Conservation (phyloP, 2,329 filamentous ascomycete genomes). For the Zalaria sp. region DNA sequence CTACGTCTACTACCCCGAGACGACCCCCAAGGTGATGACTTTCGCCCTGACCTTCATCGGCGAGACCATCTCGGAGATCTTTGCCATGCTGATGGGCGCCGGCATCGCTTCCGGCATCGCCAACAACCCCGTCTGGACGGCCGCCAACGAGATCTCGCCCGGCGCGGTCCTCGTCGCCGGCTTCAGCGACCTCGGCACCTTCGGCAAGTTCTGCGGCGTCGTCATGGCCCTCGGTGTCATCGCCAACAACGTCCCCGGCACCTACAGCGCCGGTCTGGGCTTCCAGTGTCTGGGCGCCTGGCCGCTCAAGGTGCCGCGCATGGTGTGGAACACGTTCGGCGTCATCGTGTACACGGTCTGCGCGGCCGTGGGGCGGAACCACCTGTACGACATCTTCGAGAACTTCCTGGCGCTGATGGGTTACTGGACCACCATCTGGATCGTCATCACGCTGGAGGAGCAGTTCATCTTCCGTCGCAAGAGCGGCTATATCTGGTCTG, state of each 20-base stretch:
- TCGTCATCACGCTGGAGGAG: constrained; percentile 28
- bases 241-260: constrained; percentile 27
- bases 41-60: constrained; percentile 22
- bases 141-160: constrained; percentile 16
- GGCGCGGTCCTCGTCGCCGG: constrained; percentile 22
- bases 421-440: constrained; percentile 31
- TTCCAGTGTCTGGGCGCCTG: constrained; percentile 10
- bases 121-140: constrained; percentile 9
- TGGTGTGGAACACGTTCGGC: constrained; percentile 8
- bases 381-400: constrained; percentile 29
- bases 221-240: constrained; percentile 25
- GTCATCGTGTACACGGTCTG: constrained; percentile 14
- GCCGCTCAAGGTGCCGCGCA: constrained; percentile 7
- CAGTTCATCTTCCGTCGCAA: constrained; percentile 26
- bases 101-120: constrained; percentile 21
- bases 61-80: constrained; percentile 14
- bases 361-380: constrained; percentile 28
- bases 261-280: constrained; percentile 27
- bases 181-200: constrained; percentile 22
- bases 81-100: constrained; percentile 22
- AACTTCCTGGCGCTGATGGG: constrained; percentile 32
- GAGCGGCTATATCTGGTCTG: constrained; percentile 25
- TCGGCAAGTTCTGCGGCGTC: constrained; percentile 27
- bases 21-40: constrained; percentile 18
- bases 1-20: constrained; percentile 26